phyloP scores from a whole-genome alignment of 352 stramenopile genomes.

The Salisapilia sapeloensis region DNA sequence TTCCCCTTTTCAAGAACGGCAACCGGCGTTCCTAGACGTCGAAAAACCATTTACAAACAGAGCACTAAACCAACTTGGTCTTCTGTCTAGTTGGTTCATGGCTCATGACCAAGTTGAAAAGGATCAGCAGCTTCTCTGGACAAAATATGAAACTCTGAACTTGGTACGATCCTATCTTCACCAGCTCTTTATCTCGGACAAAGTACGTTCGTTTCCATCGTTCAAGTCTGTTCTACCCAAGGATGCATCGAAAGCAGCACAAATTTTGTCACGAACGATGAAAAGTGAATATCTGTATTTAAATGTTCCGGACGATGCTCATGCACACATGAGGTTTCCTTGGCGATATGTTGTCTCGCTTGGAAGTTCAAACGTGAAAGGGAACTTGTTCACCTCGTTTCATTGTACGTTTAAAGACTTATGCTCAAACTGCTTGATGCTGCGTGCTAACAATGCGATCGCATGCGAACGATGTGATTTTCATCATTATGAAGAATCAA shows the following conservation, averaged over 20 bases:
- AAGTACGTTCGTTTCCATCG: constrained; percentile 9
- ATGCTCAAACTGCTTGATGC: constrained; percentile 21
- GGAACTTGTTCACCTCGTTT: constrained; percentile 24
- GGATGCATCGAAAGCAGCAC: constrained; percentile 6
- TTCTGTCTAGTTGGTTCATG: constrained; percentile 14
- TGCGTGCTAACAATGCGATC: constrained; percentile 1
- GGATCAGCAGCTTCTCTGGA: constrained; percentile 9
- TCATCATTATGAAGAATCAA: constrained; percentile 14
- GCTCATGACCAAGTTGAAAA: constrained; percentile 8
- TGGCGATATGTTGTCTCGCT: neutral
- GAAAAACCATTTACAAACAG: constrained; percentile 10
- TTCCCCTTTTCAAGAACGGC: neutral
- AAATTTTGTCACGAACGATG: constrained; percentile 7
- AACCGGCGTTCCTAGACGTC: constrained; percentile 13
- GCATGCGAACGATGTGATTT: constrained; percentile 15
- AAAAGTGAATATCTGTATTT: neutral
- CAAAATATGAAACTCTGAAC: constrained; percentile 13
- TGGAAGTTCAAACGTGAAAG: too few relatives aligned
- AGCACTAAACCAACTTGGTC: constrained; percentile 10
- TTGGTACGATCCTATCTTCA: constrained; percentile 17
- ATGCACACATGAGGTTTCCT: neutral
- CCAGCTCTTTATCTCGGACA: constrained; percentile 10
- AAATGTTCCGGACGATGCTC: neutral
- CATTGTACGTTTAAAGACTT: constrained; percentile 26
- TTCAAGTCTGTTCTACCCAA: constrained; percentile 13